Evolutionary conservation across 23 red algal genomes (phyloP), one percentile per base, ranked within the genome.

Genomic region (Chondrus crispus): DNA sequence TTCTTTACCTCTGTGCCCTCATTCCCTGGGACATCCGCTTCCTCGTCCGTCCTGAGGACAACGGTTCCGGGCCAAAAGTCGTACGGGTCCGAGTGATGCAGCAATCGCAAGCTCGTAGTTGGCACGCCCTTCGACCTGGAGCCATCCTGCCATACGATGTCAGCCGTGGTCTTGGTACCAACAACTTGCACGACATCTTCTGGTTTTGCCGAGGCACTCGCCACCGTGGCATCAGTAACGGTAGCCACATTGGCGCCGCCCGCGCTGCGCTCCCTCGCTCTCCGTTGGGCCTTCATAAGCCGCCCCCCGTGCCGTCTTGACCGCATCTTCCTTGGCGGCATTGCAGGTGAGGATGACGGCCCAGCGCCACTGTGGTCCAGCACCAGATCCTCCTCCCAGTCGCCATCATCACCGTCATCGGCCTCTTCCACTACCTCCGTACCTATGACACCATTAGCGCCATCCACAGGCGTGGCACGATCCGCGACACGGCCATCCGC

Each of bases 121-220:
- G 91, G 68, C 62, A 94, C 81, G 37, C 75, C 54, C 42, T 77
- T 39, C 43, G 78, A 54, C 18, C 40, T 72, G 26, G 44, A 62
- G 5, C 91, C 91, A 39, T 94, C 81, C 41, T 94, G 91, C 91
- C 91, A 94, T 35, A 85, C 63, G 46, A 94, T n/a, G 49, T 85
- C 68, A 13, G 87, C 68, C 28, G 32, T 81, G 7, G 91, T 87
- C 43, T 49, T 73, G 52, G 91, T 76, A 3, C 20, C 75, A 5
- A 94, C 75, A 40, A 94, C 50, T 52, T 94, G 79, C 5, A 94
- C 91, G 37, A 94, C 91, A 60, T 94, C 80, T 10, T 72, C 52
- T 37, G 91, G 74, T 16, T 66, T 38, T 13, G 79, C 73, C 48
- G 72, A 30, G 37, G 46, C n/a, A 7, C 36, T 82, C 5, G 68